Base-by-base conservation (phyloP, 2,329 filamentous ascomycete genomes). In the Plenodomus biglobosus region DNA sequence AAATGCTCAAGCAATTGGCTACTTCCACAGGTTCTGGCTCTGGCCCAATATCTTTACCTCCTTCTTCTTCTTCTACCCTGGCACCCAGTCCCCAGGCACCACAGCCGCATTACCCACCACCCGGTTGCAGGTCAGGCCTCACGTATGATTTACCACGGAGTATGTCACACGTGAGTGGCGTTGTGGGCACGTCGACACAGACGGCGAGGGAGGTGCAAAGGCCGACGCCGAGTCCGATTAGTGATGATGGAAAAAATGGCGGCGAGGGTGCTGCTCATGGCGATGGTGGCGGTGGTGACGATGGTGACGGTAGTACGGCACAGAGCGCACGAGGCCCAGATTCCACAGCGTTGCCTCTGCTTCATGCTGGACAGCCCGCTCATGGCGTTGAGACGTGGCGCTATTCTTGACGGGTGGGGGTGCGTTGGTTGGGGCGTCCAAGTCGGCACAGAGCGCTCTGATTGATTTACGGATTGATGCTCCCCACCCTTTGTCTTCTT, bases 341-440 rank as follows among this genome's bases (percentile, higher is more conserved):
- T 24, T 24, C 22, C 10, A 24, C 22, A 10, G 10, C 22, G 5
- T 24, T 32, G 27, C 27, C 27, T 6, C 27, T 15, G 27, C 27
- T 11, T 6, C 8, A 32, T 6, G 16, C 43, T 18, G 40, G 44
- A 27, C 30, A 35, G 8, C 44, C 55, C 36, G 40, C 59, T 15
- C 65, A 64, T 35, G 54, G 59, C 8, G 68, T 45, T 7, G 68
- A 70, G 53, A 71, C 66, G 13, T 71, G 67, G 67, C 56, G 65
- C 27, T 71, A 63, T 34, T 50, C 52, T 5, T 50, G 44, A 10
- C 10, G 22, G 22, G 22, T 5, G 22, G 22, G 22, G 10, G 22
- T 24, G 10, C 10, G n/a, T n/a, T n/a, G n/a, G n/a, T n/a, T n/a
- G n/a, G n/a, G n/a, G n/a, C n/a, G n/a, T n/a, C n/a, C n/a, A n/a